phyloP scores from a whole-genome alignment of 768 basidiomycete species.

The Pleurotus sapidus region DNA sequence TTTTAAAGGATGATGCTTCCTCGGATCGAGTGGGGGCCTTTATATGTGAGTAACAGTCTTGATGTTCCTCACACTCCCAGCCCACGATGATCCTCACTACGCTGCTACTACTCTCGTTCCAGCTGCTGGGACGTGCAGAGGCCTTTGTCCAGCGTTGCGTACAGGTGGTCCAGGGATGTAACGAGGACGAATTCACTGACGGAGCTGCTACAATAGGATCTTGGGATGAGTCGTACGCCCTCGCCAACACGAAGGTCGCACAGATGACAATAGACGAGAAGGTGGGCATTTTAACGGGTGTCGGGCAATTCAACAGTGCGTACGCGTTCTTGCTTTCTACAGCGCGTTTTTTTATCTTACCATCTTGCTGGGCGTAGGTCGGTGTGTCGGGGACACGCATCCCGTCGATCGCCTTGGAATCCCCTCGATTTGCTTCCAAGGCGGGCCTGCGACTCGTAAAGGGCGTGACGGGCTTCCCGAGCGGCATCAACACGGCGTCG shows the following conservation, averaged over 20 bases:
- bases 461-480: constrained; percentile 50
- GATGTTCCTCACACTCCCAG: background rate
- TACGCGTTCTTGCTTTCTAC: background rate
- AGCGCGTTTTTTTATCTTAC: background rate
- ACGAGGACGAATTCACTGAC: background rate
- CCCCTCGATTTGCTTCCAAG: constrained; percentile 45
- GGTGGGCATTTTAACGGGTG: constrained; percentile 41
- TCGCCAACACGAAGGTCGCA: constrained; percentile 32
- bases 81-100: background rate
- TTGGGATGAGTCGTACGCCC: constrained; percentile 40
- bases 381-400: constrained; percentile 46
- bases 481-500: constrained; percentile 52
- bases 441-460: constrained; percentile 40
- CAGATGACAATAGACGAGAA: constrained; percentile 46
- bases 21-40: too few species aligned
- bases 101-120: background rate
- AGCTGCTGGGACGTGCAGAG: background rate
- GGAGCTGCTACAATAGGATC: constrained; percentile 27
- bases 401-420: constrained; percentile 37
- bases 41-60: too few species aligned
- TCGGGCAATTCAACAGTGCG: constrained; percentile 40
- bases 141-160: background rate
- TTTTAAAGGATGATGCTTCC: too few species aligned
- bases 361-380: constrained; percentile 24
- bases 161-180: background rate